Percentiles rank a stretch among this genome's conserved stretches.
Evolutionary conservation across 306 rosid species (phyloP).

Genomic region (Phaseolus lunatus): DNA sequence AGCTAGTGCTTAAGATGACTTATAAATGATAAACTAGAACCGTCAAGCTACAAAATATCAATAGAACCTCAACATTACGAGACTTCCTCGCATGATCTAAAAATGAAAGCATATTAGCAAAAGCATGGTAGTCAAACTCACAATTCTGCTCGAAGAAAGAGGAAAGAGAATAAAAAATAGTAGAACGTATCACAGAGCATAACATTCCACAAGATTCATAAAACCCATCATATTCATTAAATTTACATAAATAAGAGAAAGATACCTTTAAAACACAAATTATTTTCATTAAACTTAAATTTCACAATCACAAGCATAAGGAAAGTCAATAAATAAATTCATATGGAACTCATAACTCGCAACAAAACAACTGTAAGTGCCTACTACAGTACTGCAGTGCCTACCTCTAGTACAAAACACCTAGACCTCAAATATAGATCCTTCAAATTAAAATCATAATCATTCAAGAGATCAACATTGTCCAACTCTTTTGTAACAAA

Average conservation of each 20-base stretch:
- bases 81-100: constrained; percentile 24
- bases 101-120: constrained; percentile 21
- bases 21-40: constrained; percentile 5
- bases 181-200: background rate
- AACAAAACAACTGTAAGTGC: background rate
- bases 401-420: background rate
- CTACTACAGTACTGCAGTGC: background rate
- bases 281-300: background rate
- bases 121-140: background rate
- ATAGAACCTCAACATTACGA: background rate
- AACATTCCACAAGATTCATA: background rate
- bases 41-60: background rate
- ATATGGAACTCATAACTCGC: background rate
- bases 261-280: background rate
- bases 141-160: background rate
- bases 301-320: background rate
- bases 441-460: background rate
- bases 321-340: background rate
- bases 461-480: background rate
- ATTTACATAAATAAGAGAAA: background rate
- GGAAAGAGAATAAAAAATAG: background rate
- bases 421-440: background rate
- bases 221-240: background rate
- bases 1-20: background rate
- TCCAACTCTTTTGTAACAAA: background rate